Base-by-base conservation (phyloP, 2,329 filamentous ascomycete genomes). In the Aureobasidium musti region DNA sequence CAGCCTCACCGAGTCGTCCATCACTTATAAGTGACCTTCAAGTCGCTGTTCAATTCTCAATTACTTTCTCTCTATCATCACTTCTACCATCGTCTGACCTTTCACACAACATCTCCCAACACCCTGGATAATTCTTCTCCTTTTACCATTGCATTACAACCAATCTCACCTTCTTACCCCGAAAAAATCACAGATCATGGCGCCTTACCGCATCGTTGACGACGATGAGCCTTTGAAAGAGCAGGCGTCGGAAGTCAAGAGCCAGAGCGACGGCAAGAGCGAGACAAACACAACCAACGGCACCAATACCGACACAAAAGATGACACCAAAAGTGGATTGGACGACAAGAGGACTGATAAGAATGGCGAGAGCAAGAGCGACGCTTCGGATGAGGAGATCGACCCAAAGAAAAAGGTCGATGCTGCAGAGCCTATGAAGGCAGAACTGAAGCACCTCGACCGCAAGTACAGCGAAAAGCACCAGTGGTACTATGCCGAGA, bases 391-490 rank as follows among this genome's bases (percentile, higher is more conserved):
- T 1, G 30, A 56, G 3, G 54, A 59, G 8, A 3, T 30, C 0
- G 54, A 59, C 17, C 54, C 39, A 26, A 59, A 59, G 37, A 59
- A 59, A 37, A 43, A 59, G 39, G 54, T 59, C 26, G 54, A 45
- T 45, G 54, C 54, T 23, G 19, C 37, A 30, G 54, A 59, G 39
- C 43, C 59, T 5, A 63, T 74, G 72, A 68, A 70, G 28, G 71
- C 71, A 13, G 65, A 68, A 30, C 21, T 71, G 19, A 72, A 71
- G 63, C 69, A 72, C 60, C 70, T 73, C 39, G 72, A 74, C 61
- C 69, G 70, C 64, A 73, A 73, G 67, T 67, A 69, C 60, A 72
- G 71, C 33, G 71, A 72, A 35, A 69, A 74, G 35, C 71, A 71
- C 47, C 66, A 72, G 56, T 64, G 68, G 23, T 74, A 72, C 59